Evolutionary conservation across 768 basidiomycete genomes (phyloP).

Genomic region (Phylloporus arenicola): DNA sequence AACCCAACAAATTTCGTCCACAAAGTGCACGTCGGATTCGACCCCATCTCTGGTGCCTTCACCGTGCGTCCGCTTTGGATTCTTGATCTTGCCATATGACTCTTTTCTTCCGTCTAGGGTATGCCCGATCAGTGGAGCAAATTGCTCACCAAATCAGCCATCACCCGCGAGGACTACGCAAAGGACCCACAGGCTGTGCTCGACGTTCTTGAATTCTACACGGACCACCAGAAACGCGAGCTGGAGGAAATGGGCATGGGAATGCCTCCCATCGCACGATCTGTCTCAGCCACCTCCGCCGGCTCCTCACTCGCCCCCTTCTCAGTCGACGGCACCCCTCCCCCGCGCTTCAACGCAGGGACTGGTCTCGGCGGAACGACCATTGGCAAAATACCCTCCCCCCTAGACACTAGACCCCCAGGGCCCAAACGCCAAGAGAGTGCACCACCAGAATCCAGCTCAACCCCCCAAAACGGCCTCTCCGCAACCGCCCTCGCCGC

Average conservation of each 20-base stretch:
- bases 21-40: conserved; percentile 97
- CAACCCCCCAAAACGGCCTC: conserved; percentile 33
- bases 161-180: conserved; percentile 96
- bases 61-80: conserved; percentile 54
- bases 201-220: conserved; percentile 97
- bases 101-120: conserved; percentile 46
- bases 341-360: conserved; percentile 83
- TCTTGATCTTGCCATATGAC: background rate
- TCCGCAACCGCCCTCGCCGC: conserved; percentile 44
- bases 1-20: conserved; percentile 98
- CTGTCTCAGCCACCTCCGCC: conserved; percentile 14
- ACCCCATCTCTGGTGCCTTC: conserved; percentile 89
- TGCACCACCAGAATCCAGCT: conserved; percentile 32
- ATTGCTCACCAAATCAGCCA: conserved; percentile 93
- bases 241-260: conserved; percentile 54
- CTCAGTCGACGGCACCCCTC: conserved; percentile 36
- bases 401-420: conserved; percentile 33
- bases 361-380: conserved; percentile 79
- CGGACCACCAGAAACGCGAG: conserved; percentile 95
- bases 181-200: conserved; percentile 96
- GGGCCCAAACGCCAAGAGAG: conserved; percentile 43
- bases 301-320: conserved; percentile 34
- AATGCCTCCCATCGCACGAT: conserved; percentile 24
- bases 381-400: conserved; percentile 40
- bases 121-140: conserved; percentile 98